Evolutionary conservation across 2,329 filamentous ascomycete species (phyloP), one percentile per base, ranked within the genome.

Genomic region (Myriangium duriaei): DNA sequence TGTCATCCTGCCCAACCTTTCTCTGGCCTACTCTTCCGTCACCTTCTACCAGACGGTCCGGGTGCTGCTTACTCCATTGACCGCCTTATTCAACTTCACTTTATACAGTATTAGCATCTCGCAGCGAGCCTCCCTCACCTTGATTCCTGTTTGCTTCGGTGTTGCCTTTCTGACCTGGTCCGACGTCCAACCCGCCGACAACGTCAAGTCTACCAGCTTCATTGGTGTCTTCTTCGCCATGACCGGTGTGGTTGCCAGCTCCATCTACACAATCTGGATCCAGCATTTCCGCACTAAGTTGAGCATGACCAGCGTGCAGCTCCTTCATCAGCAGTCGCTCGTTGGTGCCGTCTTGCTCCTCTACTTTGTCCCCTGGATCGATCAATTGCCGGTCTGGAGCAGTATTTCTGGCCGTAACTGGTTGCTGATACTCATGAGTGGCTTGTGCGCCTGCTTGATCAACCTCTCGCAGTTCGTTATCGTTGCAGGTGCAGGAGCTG

Each of bases 1-100:
- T 55, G 75, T 81, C 51, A 74, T 81, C 45, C 63, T 81, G 7
- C 76, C 75, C 7, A 81, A 81, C 50, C 59, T 80, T 5, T 79
- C 74, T 1, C 63, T 82, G 30, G 76, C 76, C 18, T 79, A 73
- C 54, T 80, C 76, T 14, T 71, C 71, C 35, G 72, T 81, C 30
- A 76, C 75, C 30, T 81, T 81, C 54, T 81, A 81, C 55, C 77
- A 82, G 54, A 70, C 81, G 34, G 75, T 74, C 4, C 71, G 76
- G 15, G 77, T 81, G 42, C 62, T 81, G 10, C 65, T 81, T 17
- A 81, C 77, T 1, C 78, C 78, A 3, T 68, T 65, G 30, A 75
- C 79, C 13, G 76, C 75, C 4, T 54, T 72, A 11, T 72, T 81
- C 64, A 80, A 81, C 56, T 77, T 64, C 47, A 52, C 75, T 14